Percentiles rank a stretch among this genome's conserved stretches.
Conservation (phyloP, 2,329 filamentous ascomycete species). For the Pseudogymnoascus sp. region DNA sequence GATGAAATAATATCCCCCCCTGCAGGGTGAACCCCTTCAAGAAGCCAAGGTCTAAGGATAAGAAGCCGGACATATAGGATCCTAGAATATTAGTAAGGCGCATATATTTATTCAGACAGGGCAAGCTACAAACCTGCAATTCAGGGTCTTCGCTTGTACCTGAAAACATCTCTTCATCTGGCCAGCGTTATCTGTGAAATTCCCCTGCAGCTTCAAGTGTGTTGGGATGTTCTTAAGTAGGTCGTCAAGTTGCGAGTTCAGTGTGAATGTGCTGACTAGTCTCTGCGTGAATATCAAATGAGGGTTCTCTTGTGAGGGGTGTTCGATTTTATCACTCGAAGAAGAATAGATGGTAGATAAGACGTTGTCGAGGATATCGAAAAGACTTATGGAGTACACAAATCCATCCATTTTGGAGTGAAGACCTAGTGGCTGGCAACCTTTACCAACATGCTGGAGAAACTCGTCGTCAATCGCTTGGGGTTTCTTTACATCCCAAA, state of each 20-base stretch:
- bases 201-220: slow-evolving; percentile 7
- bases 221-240: slow-evolving; percentile 12
- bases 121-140: slow-evolving; percentile 13
- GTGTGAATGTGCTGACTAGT: slow-evolving; percentile 11
- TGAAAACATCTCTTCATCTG: neutral
- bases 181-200: neutral
- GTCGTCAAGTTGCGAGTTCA: slow-evolving; percentile 17
- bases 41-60: too few relatives aligned
- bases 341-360: slow-evolving; percentile 13
- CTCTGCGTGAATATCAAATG: neutral
- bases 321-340: neutral
- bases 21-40: too few relatives aligned
- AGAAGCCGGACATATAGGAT: too few relatives aligned
- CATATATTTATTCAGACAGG: too few relatives aligned
- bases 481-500: too few relatives aligned
- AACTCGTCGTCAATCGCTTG: too few relatives aligned
- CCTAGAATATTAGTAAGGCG: too few relatives aligned
- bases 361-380: slow-evolving; percentile 18
- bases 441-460: too few relatives aligned
- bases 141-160: slow-evolving; percentile 15
- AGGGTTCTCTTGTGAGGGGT: neutral
- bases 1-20: too few relatives aligned
- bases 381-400: slow-evolving; percentile 17
- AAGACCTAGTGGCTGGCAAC: slow-evolving; percentile 14
- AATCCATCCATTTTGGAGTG: slow-evolving; percentile 22